Evolutionary conservation across 768 basidiomycete species (phyloP).

Genomic region (Daedaleopsis sinensis): DNA sequence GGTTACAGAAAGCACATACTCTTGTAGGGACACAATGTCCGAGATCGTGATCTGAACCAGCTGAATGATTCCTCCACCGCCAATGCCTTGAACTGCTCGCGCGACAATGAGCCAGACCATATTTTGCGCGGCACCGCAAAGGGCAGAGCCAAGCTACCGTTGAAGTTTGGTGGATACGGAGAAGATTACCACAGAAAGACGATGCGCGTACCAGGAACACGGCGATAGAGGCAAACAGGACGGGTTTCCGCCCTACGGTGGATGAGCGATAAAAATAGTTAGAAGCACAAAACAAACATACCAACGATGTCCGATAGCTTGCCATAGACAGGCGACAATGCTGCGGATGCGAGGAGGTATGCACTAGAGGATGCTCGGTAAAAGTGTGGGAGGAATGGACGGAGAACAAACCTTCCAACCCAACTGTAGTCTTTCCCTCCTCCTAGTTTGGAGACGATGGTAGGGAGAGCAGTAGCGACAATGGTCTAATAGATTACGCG

Average conservation of each 20-base stretch:
- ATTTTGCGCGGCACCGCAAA: conserved; percentile 80
- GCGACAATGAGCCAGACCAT: conserved; percentile 79
- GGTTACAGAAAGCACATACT: conserved; percentile 47
- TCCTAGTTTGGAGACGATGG: conserved; percentile 48
- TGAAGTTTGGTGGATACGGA: background rate
- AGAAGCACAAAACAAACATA: background rate
- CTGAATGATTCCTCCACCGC: conserved; percentile 80
- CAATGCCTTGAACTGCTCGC: conserved; percentile 82
- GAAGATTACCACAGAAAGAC: background rate
- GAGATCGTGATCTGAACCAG: conserved; percentile 78
- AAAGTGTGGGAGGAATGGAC: background rate
- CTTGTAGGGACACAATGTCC: conserved; percentile 80
- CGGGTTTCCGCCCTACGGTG: conserved; percentile 61
- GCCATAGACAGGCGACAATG: conserved; percentile 74
- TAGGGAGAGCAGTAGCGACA: conserved; percentile 53
- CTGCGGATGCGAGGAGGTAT: conserved; percentile 70
- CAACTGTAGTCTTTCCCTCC: conserved; percentile 50
- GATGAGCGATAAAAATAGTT: conserved; percentile 17
- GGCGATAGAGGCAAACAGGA: conserved; percentile 66
- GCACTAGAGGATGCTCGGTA: conserved; percentile 46
- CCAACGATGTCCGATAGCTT: conserved; percentile 70
- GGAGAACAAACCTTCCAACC: conserved; percentile 45
- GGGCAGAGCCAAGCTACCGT: conserved; percentile 68
- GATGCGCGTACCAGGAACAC: conserved; percentile 61
- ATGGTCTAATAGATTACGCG: conserved; percentile 43